Base-by-base conservation (phyloP, 495 filamentous ascomycete genomes). In the Aspergillus avenaceus region DNA sequence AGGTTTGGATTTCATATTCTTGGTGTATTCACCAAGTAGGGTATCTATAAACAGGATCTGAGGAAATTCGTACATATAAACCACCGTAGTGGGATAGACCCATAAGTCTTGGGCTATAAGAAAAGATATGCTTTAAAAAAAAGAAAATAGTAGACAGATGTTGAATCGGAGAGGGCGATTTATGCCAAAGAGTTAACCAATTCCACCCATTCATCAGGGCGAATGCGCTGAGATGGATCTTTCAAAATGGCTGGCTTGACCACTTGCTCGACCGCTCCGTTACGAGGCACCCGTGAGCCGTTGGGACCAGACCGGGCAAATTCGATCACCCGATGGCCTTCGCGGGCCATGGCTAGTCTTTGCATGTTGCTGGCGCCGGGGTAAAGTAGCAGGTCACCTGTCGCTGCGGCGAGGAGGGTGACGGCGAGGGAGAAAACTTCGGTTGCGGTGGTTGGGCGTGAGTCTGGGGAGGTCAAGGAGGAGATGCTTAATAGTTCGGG, bases 381-480 rank as follows among this genome's bases (percentile, higher is more conserved):
- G 54, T 82, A 85, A 0, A 83, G 65, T 18, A 72, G 52, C 9
- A 76, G 61, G 36, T 73, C 69, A 3, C 82, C 83, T 8, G 78
- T 79, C 0, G 79, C 74, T 6, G 78, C 70, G 5, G 70, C 73
- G 5, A 85, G 68, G 13, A 85, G 64, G 2, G 80, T 82, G 1
- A 82, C 69, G 0, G 69, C 82, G 0, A 85, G 65, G 1, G 78
- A 76, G 55, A 80, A 86, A 27, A 78, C 63, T 50, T 83, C 80
- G 1, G 71, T 68, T 6, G 67, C 55, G 4, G 62, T 61, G 0
- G 70, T 75, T 3, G 75, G 59, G 5, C 56, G 49, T 8, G 46
- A 58, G 27, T 54, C 56, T 2, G 58, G 55, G 13, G 64, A 64
- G 14, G 53, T 66, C 31, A 70, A 49, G 2, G 66, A 63, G 11